phyloP scores from a whole-genome alignment of 306 rosid species.

The Parietaria judaica region DNA sequence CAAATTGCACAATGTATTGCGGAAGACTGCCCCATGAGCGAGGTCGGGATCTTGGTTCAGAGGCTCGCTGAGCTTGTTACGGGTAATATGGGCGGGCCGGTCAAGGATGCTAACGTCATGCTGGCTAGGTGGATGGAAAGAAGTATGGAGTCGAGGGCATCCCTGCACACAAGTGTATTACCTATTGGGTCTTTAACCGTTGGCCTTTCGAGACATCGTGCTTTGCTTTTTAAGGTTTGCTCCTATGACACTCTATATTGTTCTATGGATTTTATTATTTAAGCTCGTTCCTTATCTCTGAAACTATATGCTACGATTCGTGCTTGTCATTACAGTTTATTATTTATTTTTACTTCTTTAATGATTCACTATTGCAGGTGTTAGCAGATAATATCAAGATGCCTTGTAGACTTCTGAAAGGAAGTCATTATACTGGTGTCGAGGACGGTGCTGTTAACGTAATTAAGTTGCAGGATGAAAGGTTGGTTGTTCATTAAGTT shows the following conservation, averaged over 20 bases:
- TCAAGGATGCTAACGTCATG: conserved; percentile 77
- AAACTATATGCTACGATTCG: neutral
- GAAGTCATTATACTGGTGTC: conserved; percentile 93
- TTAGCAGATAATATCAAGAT: conserved; percentile 87
- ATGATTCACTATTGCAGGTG: conserved; percentile 44
- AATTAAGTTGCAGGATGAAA: conserved; percentile 89
- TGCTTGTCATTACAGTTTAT: neutral
- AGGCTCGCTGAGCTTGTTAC: conserved; percentile 92
- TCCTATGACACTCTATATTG: neutral
- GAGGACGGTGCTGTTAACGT: conserved; percentile 95
- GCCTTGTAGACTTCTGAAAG: conserved; percentile 97
- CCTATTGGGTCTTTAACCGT: conserved; percentile 86
- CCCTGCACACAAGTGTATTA: conserved; percentile 69
- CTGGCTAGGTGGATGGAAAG: conserved; percentile 84
- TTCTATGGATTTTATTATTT: conserved; percentile 13
- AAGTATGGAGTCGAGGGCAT: conserved; percentile 68
- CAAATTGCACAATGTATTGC: conserved; percentile 90
- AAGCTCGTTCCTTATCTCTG: neutral
- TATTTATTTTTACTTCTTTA: conserved; percentile 17
- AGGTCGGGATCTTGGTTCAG: conserved; percentile 60
- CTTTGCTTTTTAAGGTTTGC: conserved; percentile 93
- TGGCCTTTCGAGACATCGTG: conserved; percentile 97
- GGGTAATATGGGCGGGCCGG: conserved; percentile 93
- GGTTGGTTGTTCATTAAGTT: conserved; percentile 28
- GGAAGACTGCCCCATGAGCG: conserved; percentile 69